Percentiles rank a stretch among this genome's conserved stretches.
Evolutionary conservation across 1,284 basidiomycete genomes (phyloP).

Genomic region (Neonothopanus nambi): DNA sequence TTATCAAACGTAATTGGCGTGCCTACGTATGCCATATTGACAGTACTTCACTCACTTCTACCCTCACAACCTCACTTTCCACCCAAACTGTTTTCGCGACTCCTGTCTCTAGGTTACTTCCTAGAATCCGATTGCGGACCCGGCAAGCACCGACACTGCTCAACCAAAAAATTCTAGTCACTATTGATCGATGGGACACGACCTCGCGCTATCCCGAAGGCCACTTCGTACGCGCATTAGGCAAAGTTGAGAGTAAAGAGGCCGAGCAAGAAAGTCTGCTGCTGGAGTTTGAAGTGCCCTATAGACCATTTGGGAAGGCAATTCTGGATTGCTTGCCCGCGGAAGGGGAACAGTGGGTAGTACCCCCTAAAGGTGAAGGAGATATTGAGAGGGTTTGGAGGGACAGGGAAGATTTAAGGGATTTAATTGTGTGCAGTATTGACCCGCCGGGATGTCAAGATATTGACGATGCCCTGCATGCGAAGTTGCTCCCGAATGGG

Average conservation of each 20-base stretch:
- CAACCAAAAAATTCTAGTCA: slow-evolving; percentile 94
- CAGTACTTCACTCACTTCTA: slow-evolving; percentile 80
- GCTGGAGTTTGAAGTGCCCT: slow-evolving; percentile 96
- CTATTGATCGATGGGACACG: slow-evolving; percentile 90
- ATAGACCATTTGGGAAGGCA: slow-evolving; percentile 93
- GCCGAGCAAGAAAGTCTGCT: slow-evolving; percentile 95
- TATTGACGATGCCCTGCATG: slow-evolving; percentile 99
- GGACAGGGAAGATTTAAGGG: slow-evolving; percentile 86
- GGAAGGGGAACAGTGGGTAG: slow-evolving; percentile 93
- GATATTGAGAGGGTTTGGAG: slow-evolving; percentile 66
- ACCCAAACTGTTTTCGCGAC: slow-evolving; percentile 95
- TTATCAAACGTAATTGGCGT: slow-evolving; percentile 95
- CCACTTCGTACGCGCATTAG: slow-evolving; percentile 93
- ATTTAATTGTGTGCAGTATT: slow-evolving; percentile 91
- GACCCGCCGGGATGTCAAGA: slow-evolving; percentile 98
- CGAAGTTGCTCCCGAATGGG: slow-evolving; percentile 84
- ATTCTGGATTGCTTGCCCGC: slow-evolving; percentile 89
- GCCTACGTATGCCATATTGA: slow-evolving; percentile 98
- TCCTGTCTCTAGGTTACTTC: slow-evolving; percentile 89
- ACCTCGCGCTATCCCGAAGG: slow-evolving; percentile 94
- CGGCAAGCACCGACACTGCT: slow-evolving; percentile 89
- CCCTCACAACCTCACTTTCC: slow-evolving; percentile 78
- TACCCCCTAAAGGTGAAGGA: slow-evolving; percentile 73
- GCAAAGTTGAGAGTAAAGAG: slow-evolving; percentile 91
- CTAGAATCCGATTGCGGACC: slow-evolving; percentile 92